These are phyloP conservation scores for Verticillium dahliae DNA, from an alignment of 2,329 filamentous ascomycete genomes.

Conservation along the genomic window DNA sequence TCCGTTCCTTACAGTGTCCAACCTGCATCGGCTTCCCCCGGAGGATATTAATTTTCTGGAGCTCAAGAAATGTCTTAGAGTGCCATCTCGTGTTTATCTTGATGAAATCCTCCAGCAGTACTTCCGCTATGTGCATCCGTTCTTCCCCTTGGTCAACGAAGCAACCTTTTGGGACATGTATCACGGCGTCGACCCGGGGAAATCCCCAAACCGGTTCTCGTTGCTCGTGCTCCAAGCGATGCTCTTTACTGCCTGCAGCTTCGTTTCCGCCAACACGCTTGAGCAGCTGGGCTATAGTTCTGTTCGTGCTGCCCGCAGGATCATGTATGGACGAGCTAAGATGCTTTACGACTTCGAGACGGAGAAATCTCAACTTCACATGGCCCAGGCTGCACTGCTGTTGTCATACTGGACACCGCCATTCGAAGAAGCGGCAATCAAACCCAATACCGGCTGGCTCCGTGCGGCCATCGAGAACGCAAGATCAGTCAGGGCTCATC, in stretches of 20 bases:
- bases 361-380: not conserved
- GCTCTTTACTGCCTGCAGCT: not conserved
- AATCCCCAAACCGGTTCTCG: not conserved
- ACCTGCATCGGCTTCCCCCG: conserved; percentile 39
- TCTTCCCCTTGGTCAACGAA: conserved; percentile 66
- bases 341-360: not conserved
- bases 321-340: not conserved
- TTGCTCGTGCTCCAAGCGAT: conserved; percentile 23
- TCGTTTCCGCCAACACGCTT: not conserved
- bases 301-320: not conserved
- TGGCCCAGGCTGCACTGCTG: not conserved
- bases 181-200: conserved; percentile 41
- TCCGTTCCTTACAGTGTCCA: conserved; percentile 16
- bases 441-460: not conserved
- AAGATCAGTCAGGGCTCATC: not conserved
- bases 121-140: conserved; percentile 65
- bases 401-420: not conserved
- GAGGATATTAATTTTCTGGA: conserved; percentile 59
- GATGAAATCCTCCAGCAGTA: conserved; percentile 70
- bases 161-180: conserved; percentile 71
- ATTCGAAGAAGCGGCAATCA: not conserved
- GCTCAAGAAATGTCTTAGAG: conserved; percentile 63
- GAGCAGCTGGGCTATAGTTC: conserved; percentile 1
- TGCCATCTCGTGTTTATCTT: conserved; percentile 66
- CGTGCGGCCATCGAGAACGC: conserved; percentile 1